Percentiles rank a stretch among this genome's conserved stretches.
These are phyloP conservation scores for Globisporangium alternatum DNA, from an alignment of 352 stramenopile genomes.

Conservation along the genomic window DNA sequence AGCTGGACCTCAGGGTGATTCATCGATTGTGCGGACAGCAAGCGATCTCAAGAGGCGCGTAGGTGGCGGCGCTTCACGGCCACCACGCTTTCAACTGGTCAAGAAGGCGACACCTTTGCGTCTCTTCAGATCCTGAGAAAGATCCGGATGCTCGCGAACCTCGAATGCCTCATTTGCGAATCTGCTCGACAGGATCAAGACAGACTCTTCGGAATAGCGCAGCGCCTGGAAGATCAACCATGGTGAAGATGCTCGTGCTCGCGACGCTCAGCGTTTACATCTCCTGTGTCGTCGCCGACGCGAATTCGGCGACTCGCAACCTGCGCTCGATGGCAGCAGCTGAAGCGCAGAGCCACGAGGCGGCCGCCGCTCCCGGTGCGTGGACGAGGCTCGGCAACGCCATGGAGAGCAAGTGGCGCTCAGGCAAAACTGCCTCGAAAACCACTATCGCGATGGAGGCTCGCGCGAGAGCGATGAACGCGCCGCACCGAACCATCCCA, in stretches of 20 bases:
- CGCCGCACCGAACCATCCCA: not conserved
- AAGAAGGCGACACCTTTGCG: not conserved
- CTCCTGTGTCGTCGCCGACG: not conserved
- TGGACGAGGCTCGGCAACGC: not conserved
- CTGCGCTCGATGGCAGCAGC: not conserved
- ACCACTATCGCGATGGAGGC: not conserved
- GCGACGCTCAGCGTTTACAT: constrained; percentile 4
- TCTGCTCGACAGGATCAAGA: not conserved
- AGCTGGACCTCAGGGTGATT: not conserved
- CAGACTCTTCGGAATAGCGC: not conserved
- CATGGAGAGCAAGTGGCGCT: not conserved
- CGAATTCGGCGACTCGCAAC: not conserved
- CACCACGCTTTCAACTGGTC: not conserved
- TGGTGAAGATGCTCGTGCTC: constrained; percentile 5
- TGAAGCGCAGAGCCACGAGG: not conserved
- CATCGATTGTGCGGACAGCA: not conserved
- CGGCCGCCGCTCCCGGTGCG: not conserved
- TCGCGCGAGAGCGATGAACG: constrained; percentile 4
- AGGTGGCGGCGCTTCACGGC: constrained; percentile 3
- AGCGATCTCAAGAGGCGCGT: not conserved
- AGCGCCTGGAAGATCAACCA: not conserved
- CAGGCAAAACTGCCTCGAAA: not conserved
- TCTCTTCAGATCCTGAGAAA: not conserved
- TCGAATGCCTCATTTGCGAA: constrained; percentile 1
- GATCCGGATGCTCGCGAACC: not conserved